Percentiles rank a stretch among this genome's conserved stretches.
phyloP scores from a whole-genome alignment of 495 filamentous ascomycete species.

The Penicillium cosmopolitanum region DNA sequence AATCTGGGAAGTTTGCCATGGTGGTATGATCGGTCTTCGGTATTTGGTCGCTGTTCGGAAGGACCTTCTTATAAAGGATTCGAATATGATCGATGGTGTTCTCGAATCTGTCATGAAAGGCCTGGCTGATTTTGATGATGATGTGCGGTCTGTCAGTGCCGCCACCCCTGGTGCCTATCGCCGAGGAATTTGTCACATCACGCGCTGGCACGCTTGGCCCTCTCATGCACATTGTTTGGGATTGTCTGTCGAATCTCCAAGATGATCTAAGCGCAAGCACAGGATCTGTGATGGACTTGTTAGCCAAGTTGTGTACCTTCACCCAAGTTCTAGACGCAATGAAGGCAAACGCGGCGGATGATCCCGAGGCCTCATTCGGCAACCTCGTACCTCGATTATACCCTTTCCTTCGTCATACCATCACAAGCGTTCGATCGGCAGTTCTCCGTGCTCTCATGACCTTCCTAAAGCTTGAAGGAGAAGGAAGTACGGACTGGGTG shows the following conservation, averaged over 20 bases:
- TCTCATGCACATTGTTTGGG: constrained; percentile 95
- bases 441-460: constrained; percentile 92
- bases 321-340: constrained; percentile 90
- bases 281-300: constrained; percentile 94
- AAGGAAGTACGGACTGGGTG: constrained; percentile 87
- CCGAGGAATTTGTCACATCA: constrained; percentile 86
- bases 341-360: constrained; percentile 82
- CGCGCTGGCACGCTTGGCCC: constrained; percentile 73
- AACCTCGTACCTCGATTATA: constrained; percentile 91
- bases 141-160: constrained; percentile 95
- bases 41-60: constrained; percentile 95
- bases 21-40: constrained; percentile 93
- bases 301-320: constrained; percentile 95
- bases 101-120: constrained; percentile 93
- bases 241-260: constrained; percentile 90
- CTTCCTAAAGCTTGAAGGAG: constrained; percentile 82
- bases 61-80: constrained; percentile 82
- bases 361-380: constrained; percentile 85
- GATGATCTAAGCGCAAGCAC: constrained; percentile 97
- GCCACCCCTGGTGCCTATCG: constrained; percentile 92
- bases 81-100: constrained; percentile 87
- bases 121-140: constrained; percentile 86
- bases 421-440: constrained; percentile 90
- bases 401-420: constrained; percentile 95
- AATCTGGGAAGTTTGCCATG: constrained; percentile 94